These are phyloP conservation scores for Geopyxis carbonaria DNA, from an alignment of 495 filamentous ascomycete genomes.

Conservation along the genomic window DNA sequence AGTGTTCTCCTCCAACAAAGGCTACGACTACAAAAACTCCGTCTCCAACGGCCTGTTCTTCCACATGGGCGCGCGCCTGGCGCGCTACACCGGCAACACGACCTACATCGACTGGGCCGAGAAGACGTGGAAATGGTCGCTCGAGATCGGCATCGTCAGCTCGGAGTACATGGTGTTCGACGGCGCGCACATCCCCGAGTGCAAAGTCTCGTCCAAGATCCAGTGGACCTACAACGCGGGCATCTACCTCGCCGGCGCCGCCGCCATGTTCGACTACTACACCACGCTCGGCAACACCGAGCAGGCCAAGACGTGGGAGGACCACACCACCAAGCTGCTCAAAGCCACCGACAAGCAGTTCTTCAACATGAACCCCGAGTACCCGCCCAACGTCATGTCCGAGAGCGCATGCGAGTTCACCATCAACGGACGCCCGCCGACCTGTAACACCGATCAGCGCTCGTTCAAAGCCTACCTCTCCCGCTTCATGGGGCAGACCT, in stretches of 20 bases:
- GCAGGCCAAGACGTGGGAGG: neutral
- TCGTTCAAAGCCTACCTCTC: conserved; percentile 77
- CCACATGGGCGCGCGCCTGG: conserved; percentile 59
- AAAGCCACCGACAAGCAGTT: conserved; percentile 41
- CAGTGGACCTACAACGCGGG: conserved; percentile 55
- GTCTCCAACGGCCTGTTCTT: conserved; percentile 70
- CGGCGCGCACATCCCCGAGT: conserved; percentile 33
- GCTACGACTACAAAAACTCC: conserved; percentile 68
- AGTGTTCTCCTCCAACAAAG: conserved; percentile 61
- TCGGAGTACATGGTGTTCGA: conserved; percentile 45
- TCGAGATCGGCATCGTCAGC: conserved; percentile 43
- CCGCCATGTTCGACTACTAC: conserved; percentile 51
- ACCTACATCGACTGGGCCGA: conserved; percentile 66
- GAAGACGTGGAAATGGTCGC: conserved; percentile 58
- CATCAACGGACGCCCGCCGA: conserved; percentile 26
- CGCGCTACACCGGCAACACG: conserved; percentile 55
- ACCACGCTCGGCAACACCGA: neutral
- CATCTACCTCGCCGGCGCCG: conserved; percentile 45
- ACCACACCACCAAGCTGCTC: conserved; percentile 31
- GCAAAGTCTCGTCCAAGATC: conserved; percentile 26
- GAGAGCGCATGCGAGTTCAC: conserved; percentile 44
- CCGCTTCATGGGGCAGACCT: conserved; percentile 57
- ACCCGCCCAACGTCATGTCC: conserved; percentile 38
- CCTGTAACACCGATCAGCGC: conserved; percentile 57
- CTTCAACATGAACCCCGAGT: conserved; percentile 32